Evolutionary conservation across 345 rosid species (phyloP).

Genomic region (Dipteronia dyeriana): DNA sequence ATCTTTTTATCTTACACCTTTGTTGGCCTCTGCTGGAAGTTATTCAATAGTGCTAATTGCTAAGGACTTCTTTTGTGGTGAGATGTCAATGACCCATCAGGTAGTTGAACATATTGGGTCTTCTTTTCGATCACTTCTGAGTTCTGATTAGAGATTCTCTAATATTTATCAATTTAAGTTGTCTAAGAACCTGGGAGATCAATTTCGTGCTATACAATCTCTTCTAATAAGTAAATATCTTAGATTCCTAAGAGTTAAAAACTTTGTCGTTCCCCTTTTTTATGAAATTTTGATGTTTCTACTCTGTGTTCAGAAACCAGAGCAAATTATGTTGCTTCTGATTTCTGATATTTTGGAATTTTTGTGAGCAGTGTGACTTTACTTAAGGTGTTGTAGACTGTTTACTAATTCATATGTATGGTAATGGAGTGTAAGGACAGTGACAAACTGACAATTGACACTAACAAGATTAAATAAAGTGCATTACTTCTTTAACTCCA

Average conservation of each 20-base stretch:
- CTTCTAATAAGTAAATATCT: background rate
- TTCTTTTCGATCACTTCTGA: background rate
- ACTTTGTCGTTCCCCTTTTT: too few species aligned
- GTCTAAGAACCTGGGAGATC: background rate
- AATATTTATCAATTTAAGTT: background rate
- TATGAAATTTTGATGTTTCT: too few species aligned
- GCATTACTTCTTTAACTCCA: too few species aligned
- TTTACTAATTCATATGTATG: too few species aligned
- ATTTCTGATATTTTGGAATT: too few species aligned
- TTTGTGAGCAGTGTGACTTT: too few species aligned
- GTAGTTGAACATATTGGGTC: slow-evolving; percentile 4
- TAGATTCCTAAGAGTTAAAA: background rate
- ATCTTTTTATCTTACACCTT: background rate
- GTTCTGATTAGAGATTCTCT: background rate
- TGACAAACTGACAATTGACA: too few species aligned
- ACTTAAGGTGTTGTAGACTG: too few species aligned
- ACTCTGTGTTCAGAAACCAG: too few species aligned
- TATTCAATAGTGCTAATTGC: background rate
- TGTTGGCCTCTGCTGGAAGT: background rate
- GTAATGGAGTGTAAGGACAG: too few species aligned
- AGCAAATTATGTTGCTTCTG: too few species aligned
- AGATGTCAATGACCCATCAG: background rate
- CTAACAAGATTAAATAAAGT: too few species aligned
- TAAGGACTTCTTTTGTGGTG: background rate
- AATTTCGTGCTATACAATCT: background rate